Evolutionary conservation across 192 early-diverging fungal genomes (phyloP), one percentile per base, ranked within the genome.

Genomic region (Rhizophlyctis rosea): DNA sequence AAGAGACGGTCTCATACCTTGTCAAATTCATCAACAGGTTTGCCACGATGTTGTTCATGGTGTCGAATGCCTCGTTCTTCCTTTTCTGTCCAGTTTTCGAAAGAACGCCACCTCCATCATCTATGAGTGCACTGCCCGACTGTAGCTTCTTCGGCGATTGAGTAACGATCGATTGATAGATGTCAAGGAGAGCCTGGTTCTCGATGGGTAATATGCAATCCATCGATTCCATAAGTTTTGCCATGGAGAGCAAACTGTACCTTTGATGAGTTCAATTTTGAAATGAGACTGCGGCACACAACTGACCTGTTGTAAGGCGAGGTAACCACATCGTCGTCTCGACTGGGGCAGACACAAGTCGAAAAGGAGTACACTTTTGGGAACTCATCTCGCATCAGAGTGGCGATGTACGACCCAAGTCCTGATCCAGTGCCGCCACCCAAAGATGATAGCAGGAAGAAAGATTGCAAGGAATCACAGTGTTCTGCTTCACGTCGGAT

Each of bases 381-480:
- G 34, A 59, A 80, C 28, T 76, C 65, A 61, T 84, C 80, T 21
- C 25, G 11, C 2, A 85, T 57, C 50, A 75, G 31, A 28, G 62
- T 64, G 29, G 34, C 48, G 9, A 85, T 57, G 39, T 61, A 71
- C 1, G 74, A 73, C n/a, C 83, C 83, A n/a, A 85, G 68, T 14
- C 83, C 83, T 33, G 64, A 69, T 9, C 83, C 83, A n/a, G 83
- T 85, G 14, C 83, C 83, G 18, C 83, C 83, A 18, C 83, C 83
- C 2, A 79, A 39, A 7, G 80, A 82, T 9, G 61, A 48, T 7
- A 84, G 50, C 33, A 76, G 34, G 52, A 85, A 80, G 49, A 85
- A 79, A 3, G 80, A 76, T 50, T 85, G 79, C 29, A 85, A 36
- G 13, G 68, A 34, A 47, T 85, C 80, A 53, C 82, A 84, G 21